Evolutionary conservation across 2,329 filamentous ascomycete species (phyloP), one percentile per base, ranked within the genome.

Genomic region (Aphanocladium album): DNA sequence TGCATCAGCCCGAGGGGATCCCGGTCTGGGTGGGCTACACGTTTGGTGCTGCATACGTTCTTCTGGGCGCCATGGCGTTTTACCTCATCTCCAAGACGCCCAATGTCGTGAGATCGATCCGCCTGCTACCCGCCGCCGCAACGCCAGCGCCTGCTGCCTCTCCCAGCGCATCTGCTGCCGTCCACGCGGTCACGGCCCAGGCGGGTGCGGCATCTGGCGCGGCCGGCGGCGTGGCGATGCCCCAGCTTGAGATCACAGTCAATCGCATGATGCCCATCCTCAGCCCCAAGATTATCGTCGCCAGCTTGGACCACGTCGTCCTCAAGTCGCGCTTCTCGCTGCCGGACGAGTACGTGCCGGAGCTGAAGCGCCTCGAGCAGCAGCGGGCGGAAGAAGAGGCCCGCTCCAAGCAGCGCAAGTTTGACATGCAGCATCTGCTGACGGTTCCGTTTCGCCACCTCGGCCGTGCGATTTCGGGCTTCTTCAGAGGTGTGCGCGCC

Each of bases 61-160:
- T 83, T 60, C 85, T 89, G 76, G 82, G 78, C 57, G 76, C 74
- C 43, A 79, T 88, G 71, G 88, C 86, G 62, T 80, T 80, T 50
- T 82, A 82, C 63, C 83, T 89, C 65, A 70, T 88, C 47, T 69
- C 82, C 60, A 81, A 84, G 67, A 83, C 86, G 7, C 71, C 77
- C 27, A 79, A 80, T 57, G 77, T 90, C 53, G 79, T 91, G 65
- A 79, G 78, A 57, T 73, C 72, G 45, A 84, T 89, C 68, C 81
- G 80, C 33, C 78, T 86, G 16, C 72, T 88, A 17, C 82, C 81
- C 2, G 65, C 72, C 17, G 61, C 66, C 21, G 59, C 62, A 17
- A 50, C 60, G 25, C 27, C 27, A 49, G 25, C 43, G 17, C 41
- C 27, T 21, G 43, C 23, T 25, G 19, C 35, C 23, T 7, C 14